These are phyloP conservation scores for Cyclocybe cylindracea DNA, from an alignment of 768 basidiomycete species.

Conservation along the genomic window DNA sequence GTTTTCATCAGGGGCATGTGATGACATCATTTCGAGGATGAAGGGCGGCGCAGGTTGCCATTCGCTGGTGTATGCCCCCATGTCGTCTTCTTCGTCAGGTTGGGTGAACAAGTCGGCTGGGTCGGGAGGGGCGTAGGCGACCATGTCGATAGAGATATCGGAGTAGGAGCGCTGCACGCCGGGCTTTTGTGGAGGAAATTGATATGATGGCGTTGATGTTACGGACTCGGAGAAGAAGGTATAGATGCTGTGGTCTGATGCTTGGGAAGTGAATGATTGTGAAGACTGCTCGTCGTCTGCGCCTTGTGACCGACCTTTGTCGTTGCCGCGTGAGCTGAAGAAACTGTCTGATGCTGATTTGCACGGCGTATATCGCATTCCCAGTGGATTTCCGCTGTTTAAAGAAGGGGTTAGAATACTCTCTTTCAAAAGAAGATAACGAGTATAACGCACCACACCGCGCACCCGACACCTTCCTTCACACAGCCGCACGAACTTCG, in stretches of 20 bases:
- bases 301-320: conserved; percentile 18
- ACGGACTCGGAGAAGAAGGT: conserved; percentile 52
- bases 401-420: not conserved
- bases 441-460: conserved; percentile 25
- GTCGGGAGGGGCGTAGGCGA: conserved; percentile 2
- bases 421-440: not conserved
- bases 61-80: not conserved
- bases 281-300: conserved; percentile 46
- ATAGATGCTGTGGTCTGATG: conserved; percentile 29
- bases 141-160: conserved; percentile 2
- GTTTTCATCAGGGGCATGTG: not conserved
- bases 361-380: conserved; percentile 63
- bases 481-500: conserved; percentile 65
- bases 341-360: conserved; percentile 53
- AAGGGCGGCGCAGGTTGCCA: conserved; percentile 1
- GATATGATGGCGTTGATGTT: conserved; percentile 33
- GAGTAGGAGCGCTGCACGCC: conserved; percentile 16
- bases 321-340: conserved; percentile 21
- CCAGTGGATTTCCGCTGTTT: conserved; percentile 62
- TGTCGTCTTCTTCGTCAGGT: conserved; percentile 7
- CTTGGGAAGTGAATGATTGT: conserved; percentile 26
- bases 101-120: not conserved
- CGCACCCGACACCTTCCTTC: conserved; percentile 68
- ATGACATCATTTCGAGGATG: not conserved
- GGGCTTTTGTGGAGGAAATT: conserved; percentile 26